Percentiles rank a stretch among this genome's conserved stretches.
Evolutionary conservation across 2,329 filamentous ascomycete genomes (phyloP).

Genomic region (Rhinocladiella mackenziei): DNA sequence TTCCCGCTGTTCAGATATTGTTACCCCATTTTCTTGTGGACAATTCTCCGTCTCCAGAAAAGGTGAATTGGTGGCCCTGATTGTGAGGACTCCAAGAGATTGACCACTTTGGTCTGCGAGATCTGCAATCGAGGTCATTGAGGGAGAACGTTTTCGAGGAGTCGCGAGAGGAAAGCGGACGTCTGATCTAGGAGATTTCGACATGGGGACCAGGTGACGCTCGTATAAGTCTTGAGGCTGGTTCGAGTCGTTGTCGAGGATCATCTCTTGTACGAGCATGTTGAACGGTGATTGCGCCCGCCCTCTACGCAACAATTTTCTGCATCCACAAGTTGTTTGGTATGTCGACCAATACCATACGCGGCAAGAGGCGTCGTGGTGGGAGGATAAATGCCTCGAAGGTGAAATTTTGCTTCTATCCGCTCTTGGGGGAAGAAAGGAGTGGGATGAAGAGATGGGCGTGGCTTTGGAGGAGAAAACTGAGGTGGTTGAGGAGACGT

Average conservation of each 20-base stretch:
- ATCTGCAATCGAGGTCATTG: conserved; percentile 19
- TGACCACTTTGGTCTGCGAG: conserved; percentile 21
- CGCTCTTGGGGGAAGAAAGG: neutral
- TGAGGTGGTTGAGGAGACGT: conserved; percentile 1
- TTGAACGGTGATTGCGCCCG: conserved; percentile 10
- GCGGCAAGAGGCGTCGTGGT: neutral
- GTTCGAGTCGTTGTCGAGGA: conserved; percentile 21
- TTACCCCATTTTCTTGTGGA: too few relatives aligned
- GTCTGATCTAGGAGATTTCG: conserved; percentile 22
- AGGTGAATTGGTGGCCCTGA: conserved; percentile 14
- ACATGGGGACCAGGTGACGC: conserved; percentile 18
- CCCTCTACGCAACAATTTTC: conserved; percentile 3
- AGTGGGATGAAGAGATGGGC: too few relatives aligned
- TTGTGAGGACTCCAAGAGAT: conserved; percentile 22
- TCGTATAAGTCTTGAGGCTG: conserved; percentile 20
- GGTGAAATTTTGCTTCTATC: too few relatives aligned
- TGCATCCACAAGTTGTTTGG: neutral
- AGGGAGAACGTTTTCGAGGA: conserved; percentile 25
- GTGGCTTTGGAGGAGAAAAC: neutral
- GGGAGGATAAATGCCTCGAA: neutral
- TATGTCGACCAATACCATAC: neutral
- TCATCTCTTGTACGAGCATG: conserved; percentile 24
- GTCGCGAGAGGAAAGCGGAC: conserved; percentile 26
- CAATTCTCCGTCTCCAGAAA: conserved; percentile 2
- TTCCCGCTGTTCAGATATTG: neutral